A percentile compares a stretch with the other conserved stretches of the same genome.
Conservation (phyloP, 495 filamentous ascomycete species). For the Hypoxylon crocopeplum region DNA sequence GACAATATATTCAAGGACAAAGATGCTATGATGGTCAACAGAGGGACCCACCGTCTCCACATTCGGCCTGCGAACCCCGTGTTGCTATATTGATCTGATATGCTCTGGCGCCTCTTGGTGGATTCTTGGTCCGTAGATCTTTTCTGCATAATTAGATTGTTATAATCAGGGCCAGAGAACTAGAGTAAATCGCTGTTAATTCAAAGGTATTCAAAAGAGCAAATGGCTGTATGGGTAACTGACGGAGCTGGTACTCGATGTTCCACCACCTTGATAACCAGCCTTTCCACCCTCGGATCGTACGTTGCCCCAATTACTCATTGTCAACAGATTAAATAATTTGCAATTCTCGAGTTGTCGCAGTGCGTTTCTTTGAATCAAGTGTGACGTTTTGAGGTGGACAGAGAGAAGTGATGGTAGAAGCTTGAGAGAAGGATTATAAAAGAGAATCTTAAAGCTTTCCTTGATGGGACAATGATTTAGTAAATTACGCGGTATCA, state of each 20-base stretch:
- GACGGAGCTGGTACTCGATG: background rate
- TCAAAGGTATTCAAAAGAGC: background rate
- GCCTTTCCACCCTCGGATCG: conserved; percentile 9
- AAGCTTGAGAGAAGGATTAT: conserved; percentile 5
- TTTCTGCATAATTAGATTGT: conserved; percentile 12
- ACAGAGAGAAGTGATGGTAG: background rate
- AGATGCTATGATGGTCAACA: background rate
- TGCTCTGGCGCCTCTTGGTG: conserved; percentile 9
- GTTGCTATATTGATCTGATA: conserved; percentile 14
- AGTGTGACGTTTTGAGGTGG: no score
- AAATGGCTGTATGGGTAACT: background rate
- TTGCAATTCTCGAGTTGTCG: no score
- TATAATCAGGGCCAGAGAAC: conserved; percentile 12
- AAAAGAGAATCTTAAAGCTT: conserved; percentile 1
- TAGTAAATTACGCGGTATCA: background rate
- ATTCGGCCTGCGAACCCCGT: conserved; percentile 3
- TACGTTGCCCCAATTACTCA: conserved; percentile 9
- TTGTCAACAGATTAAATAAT: background rate
- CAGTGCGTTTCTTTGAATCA: background rate
- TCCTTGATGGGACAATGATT: background rate
- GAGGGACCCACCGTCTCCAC: conserved; percentile 19
- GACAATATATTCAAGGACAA: background rate
- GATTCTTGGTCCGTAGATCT: conserved; percentile 8
- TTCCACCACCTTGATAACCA: conserved; percentile 1
- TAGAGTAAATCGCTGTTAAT: background rate